These are phyloP conservation scores for Solidago caesia DNA, from an alignment of 129 eudicot species.

Conservation along the genomic window DNA sequence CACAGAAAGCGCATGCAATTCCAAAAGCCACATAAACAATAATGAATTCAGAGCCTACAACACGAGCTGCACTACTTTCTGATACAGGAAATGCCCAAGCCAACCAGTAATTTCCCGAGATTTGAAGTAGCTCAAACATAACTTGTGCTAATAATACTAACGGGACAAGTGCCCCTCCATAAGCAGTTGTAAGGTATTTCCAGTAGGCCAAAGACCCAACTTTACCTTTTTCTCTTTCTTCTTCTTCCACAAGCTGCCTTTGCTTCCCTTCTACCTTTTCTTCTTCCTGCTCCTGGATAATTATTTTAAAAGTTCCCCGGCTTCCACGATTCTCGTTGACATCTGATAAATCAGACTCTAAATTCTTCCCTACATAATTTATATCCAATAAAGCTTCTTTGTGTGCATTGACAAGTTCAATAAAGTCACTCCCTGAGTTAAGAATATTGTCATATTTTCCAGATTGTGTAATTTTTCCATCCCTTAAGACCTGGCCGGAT, in stretches of 20 bases:
- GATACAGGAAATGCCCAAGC: slow-evolving; percentile 84
- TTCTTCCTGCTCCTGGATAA: background rate
- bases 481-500: slow-evolving; percentile 68
- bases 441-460: slow-evolving; percentile 79
- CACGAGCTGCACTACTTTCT: slow-evolving; percentile 19
- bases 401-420: slow-evolving; percentile 85
- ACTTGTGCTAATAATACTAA: slow-evolving; percentile 60
- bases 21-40: slow-evolving; percentile 64
- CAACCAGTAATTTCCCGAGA: slow-evolving; percentile 91
- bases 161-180: slow-evolving; percentile 77
- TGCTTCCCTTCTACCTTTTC: slow-evolving; percentile 36
- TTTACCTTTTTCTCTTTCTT: slow-evolving; percentile 81
- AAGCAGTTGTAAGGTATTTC: slow-evolving; percentile 82
- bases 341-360: background rate
- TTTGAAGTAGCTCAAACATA: slow-evolving; percentile 62
- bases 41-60: slow-evolving; percentile 29
- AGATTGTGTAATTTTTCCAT: slow-evolving; percentile 70
- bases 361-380: slow-evolving; percentile 37
- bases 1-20: slow-evolving; percentile 68
- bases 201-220: slow-evolving; percentile 68
- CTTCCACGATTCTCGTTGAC: slow-evolving; percentile 15
- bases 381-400: slow-evolving; percentile 64
- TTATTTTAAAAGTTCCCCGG: background rate
- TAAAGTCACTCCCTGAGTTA: slow-evolving; percentile 60
- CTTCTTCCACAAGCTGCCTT: slow-evolving; percentile 83